phyloP scores from a whole-genome alignment of 805 yeast species.

The Candida ovalis region DNA sequence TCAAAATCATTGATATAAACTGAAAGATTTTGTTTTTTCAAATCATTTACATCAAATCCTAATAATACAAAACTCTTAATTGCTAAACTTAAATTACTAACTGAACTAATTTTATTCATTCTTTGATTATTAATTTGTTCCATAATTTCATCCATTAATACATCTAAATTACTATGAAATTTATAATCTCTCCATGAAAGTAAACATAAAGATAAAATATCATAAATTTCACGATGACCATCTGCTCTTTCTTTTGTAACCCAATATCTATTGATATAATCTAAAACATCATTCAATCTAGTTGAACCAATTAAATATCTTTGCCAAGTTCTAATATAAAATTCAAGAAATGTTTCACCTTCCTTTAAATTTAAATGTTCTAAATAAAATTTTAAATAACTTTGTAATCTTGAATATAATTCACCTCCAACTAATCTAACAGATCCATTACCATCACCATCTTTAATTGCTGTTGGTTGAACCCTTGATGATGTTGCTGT shows the following conservation, averaged over 20 bases:
- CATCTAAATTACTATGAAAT: conserved; percentile 62
- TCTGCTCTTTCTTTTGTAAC: conserved; percentile 93
- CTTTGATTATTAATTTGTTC: conserved; percentile 75
- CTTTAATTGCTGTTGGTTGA: conserved; percentile 25
- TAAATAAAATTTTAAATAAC: conserved; percentile 62
- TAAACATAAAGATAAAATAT: conserved; percentile 83
- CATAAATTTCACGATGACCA: conserved; percentile 85
- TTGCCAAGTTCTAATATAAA: conserved; percentile 85
- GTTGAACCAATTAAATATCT: conserved; percentile 90
- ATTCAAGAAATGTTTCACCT: conserved; percentile 68
- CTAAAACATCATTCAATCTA: conserved; percentile 87
- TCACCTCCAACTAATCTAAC: conserved; percentile 77
- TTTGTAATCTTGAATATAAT: conserved; percentile 68
- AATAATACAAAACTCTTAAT: conserved; percentile 83
- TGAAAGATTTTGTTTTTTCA: conserved; percentile 76
- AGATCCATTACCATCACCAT: conserved; percentile 25
- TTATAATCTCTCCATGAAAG: conserved; percentile 84
- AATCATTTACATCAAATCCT: conserved; percentile 88
- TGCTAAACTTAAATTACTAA: conserved; percentile 62
- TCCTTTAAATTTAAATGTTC: conserved; percentile 44
- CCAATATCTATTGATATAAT: conserved; percentile 96
- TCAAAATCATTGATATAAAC: conserved; percentile 84
- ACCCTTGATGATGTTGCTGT: conserved; percentile 66
- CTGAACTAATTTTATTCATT: conserved; percentile 68
- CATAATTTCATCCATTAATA: conserved; percentile 66